Base-by-base conservation (phyloP, 2,329 filamentous ascomycete species). In the Pleomassaria siparia region DNA sequence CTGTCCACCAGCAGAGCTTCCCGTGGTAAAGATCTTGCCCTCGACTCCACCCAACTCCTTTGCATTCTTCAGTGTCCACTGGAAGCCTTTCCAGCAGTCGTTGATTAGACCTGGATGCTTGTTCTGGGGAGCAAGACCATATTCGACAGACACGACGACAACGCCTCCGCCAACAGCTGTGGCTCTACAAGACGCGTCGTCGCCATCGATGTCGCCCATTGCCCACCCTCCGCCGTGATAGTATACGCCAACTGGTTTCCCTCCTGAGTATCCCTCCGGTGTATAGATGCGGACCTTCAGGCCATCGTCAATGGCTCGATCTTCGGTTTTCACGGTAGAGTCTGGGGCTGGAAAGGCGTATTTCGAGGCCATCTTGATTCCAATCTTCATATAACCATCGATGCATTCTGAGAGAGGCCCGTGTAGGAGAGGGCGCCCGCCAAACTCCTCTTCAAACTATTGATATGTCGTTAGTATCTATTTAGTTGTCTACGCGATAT, bases 1-100 rank as follows among this genome's bases (percentile, higher is more conserved):
- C 18, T 67, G 65, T 13, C 60, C 72, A 25, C 73, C 73, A 11
- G 73, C 73, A 8, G 71, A 74, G 3, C 60, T 60, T 16, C 73
- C 72, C 10, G 66, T 60, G 1, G 64, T 67, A 30, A 72, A 62
- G 15, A 69, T 61, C 42, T 70, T 71, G 41, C 51, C 56, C 43
- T 53, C 39, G 26, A 50, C 33, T 32, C 64, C 47, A 47, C 66
- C 53, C 44, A 66, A 25, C 35, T 48, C 50, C n/a, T 55, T 54
- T 2, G 60, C 49, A 43, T 66, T 61, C 10, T 51, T 30, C 30
- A 71, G 44, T 1, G 60, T 60, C 69, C 67, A 72, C 18, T 56
- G 44, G 24, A 67, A 53, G 12, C 64, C 65, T 5, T 63, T 60
- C n/a, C 57, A 64, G 44, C 69, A 70, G 44, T 72, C 69, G 36